Conservation (phyloP, 2,329 filamentous ascomycete genomes). For the Exophiala alcalophila region DNA sequence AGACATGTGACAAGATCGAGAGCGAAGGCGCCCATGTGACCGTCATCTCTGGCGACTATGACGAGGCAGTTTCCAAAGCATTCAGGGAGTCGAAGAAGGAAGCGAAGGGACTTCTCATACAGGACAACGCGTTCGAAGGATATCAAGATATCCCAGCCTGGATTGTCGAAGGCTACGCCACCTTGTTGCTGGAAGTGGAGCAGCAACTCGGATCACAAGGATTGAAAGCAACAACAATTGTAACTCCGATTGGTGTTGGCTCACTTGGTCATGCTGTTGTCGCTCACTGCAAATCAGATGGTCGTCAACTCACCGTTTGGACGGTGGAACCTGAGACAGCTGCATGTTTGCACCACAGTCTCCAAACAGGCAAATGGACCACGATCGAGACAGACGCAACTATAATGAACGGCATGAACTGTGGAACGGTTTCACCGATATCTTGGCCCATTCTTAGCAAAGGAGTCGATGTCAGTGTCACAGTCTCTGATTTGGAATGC, state of each 20-base stretch:
- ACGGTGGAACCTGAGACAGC: conserved; percentile 69
- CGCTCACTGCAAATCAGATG: conserved; percentile 57
- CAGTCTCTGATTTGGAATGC: conserved; percentile 60
- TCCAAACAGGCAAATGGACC: conserved; percentile 48
- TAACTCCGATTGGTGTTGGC: conserved; percentile 70
- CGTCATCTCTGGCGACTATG: conserved; percentile 58
- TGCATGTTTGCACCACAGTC: conserved; percentile 50
- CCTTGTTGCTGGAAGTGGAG: conserved; percentile 68
- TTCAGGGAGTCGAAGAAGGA: conserved; percentile 40
- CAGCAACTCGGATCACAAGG: conserved; percentile 52
- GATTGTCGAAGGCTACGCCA: conserved; percentile 75
- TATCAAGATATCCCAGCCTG: conserved; percentile 67
- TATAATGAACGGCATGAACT: conserved; percentile 73
- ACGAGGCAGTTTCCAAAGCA: conserved; percentile 57
- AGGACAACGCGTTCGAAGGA: conserved; percentile 66
- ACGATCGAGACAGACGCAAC: conserved; percentile 57
- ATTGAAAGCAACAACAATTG: conserved; percentile 48
- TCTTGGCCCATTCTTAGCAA: conserved; percentile 61
- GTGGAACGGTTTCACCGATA: conserved; percentile 63
- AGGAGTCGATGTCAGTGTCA: conserved; percentile 60
- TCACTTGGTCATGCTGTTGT: conserved; percentile 69
- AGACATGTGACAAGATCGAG: conserved; percentile 55
- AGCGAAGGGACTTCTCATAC: conserved; percentile 49
- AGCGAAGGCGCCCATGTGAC: conserved; percentile 62
- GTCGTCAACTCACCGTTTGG: conserved; percentile 48